phyloP scores from a whole-genome alignment of 2,329 filamentous ascomycete species.

The Fusarium brevicatenulatum region DNA sequence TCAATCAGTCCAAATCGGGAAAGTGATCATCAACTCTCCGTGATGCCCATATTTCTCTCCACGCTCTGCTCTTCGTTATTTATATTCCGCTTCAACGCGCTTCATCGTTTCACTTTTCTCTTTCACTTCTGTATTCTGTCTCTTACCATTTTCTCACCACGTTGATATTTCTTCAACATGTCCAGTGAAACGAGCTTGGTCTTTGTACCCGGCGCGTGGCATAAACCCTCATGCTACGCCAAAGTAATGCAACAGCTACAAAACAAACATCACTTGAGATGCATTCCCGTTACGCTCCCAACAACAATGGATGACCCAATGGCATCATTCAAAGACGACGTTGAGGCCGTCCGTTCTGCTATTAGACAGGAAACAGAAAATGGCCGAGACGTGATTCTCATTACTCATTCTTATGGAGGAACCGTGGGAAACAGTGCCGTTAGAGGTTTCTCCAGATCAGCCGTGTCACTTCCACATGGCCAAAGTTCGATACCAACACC shows the following conservation, averaged over 20 bases:
- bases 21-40: not conserved
- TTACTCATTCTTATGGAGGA: not conserved
- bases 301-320: not conserved
- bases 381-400: not conserved
- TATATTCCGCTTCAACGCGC: not conserved
- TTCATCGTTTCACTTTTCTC: rapidly evolving
- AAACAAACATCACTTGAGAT: not conserved
- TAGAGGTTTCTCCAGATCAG: not conserved
- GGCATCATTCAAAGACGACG: not conserved
- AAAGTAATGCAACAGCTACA: not conserved
- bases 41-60: too few relatives aligned
- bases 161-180: not conserved
- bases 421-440: not conserved
- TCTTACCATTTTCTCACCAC: too few relatives aligned
- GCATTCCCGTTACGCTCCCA: not conserved
- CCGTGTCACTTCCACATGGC: rapidly evolving
- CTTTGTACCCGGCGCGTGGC: not conserved
- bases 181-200: not conserved
- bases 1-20: not conserved
- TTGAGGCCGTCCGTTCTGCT: not conserved
- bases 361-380: not conserved
- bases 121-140: rapidly evolving
- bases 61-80: rapidly evolving
- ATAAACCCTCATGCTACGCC: not conserved
- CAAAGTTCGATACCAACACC: rapidly evolving